Conservation (phyloP, 768 basidiomycete genomes). For the Scleroderma citrinum region DNA sequence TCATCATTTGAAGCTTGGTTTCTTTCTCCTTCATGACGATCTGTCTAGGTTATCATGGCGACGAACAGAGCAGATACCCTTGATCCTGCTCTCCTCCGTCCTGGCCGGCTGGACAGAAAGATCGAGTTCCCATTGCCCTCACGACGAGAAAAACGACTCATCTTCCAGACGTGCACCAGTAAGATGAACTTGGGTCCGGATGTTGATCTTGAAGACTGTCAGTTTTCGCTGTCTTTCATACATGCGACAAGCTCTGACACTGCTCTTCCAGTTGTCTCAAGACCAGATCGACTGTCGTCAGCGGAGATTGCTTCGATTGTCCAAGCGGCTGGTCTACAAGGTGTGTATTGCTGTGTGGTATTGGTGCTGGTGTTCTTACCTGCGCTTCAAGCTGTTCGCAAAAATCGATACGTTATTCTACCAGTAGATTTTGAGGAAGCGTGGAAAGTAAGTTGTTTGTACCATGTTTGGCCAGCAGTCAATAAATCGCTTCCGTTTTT, state of each 20-base stretch:
- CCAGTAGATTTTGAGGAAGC: constrained; percentile 98
- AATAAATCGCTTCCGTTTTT: constrained; percentile 27
- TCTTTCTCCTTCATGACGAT: not conserved
- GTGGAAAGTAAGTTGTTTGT: constrained; percentile 89
- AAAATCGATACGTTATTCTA: constrained; percentile 96
- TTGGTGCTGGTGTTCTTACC: constrained; percentile 6
- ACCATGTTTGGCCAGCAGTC: constrained; percentile 34
- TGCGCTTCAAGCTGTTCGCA: constrained; percentile 70
- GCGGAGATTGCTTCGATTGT: constrained; percentile 95
- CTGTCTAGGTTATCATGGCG: constrained; percentile 91
- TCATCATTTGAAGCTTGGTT: not conserved
- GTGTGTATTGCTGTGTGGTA: constrained; percentile 29
- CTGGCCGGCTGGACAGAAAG: constrained; percentile 96
- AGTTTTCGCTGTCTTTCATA: constrained; percentile 24
- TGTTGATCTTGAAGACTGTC: constrained; percentile 97
- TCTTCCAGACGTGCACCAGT: constrained; percentile 95
- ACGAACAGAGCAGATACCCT: constrained; percentile 98
- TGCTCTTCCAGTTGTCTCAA: constrained; percentile 71
- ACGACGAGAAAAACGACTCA: constrained; percentile 88
- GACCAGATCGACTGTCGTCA: constrained; percentile 92
- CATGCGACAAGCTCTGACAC: constrained; percentile 11
- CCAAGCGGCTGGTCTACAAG: constrained; percentile 96
- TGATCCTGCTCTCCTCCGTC: constrained; percentile 94
- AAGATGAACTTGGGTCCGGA: constrained; percentile 99
- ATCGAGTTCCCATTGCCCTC: constrained; percentile 97